Conservation (phyloP, 352 stramenopile species). For the Phytopythium cucurbitacearum region DNA sequence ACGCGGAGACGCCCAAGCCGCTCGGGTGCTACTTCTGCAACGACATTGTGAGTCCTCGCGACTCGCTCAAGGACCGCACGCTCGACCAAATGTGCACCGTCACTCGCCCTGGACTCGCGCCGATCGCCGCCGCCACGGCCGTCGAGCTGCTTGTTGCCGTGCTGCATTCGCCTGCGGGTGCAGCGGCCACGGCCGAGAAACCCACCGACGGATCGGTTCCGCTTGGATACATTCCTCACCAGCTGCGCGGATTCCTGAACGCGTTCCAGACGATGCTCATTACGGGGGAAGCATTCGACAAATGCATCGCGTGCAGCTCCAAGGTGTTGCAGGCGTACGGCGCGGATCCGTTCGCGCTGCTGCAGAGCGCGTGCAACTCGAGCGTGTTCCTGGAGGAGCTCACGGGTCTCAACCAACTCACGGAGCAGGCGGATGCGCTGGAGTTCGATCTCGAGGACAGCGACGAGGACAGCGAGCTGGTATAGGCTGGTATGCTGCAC, state of each 20-base stretch:
- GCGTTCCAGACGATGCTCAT: constrained; percentile 82
- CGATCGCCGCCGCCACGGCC: constrained; percentile 90
- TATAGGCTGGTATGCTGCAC: constrained; percentile 13
- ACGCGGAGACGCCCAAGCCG: constrained; percentile 7
- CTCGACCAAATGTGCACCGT: constrained; percentile 99
- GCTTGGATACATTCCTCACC: constrained; percentile 90
- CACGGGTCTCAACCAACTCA: constrained; percentile 63
- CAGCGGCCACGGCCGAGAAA: constrained; percentile 65
- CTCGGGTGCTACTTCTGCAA: constrained; percentile 99
- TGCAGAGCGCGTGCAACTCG: constrained; percentile 68
- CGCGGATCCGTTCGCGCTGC: constrained; percentile 30
- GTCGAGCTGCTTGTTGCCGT: constrained; percentile 96
- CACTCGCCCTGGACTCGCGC: constrained; percentile 94
- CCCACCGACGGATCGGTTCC: constrained; percentile 39
- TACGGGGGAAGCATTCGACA: constrained; percentile 90
- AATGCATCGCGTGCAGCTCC: constrained; percentile 95
- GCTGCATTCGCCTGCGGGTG: constrained; percentile 89
- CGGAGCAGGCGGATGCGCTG: constrained; percentile 47
- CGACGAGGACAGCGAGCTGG: constrained; percentile 57
- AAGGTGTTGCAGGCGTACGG: constrained; percentile 88
- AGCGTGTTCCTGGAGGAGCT: constrained; percentile 75
- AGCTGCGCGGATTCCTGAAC: constrained; percentile 95
- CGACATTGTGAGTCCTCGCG: constrained; percentile 97
- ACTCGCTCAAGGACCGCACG: constrained; percentile 96
- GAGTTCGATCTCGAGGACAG: constrained; percentile 68